These are phyloP conservation scores for Coelastrella sp. DNA, from an alignment of 139 green algal species.

Conservation along the genomic window DNA sequence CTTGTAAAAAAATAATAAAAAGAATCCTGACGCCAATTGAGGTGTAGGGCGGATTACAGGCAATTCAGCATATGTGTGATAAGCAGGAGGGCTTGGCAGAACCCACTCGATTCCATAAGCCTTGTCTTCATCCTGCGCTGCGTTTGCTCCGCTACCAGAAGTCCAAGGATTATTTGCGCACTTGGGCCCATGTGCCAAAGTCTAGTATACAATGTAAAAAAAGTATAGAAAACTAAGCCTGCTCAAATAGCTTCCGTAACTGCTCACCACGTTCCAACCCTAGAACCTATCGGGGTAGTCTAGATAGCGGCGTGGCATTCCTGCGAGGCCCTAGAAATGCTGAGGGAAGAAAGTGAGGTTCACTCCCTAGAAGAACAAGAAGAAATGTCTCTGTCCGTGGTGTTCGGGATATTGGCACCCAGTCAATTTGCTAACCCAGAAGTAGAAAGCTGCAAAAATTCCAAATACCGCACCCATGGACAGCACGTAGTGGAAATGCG, in stretches of 20 bases:
- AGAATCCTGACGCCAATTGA: slow-evolving; percentile 25
- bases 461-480: slow-evolving; percentile 82
- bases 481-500: slow-evolving; percentile 84
- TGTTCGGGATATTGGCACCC: slow-evolving; percentile 76
- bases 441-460: slow-evolving; percentile 82
- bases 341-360: slow-evolving; percentile 86
- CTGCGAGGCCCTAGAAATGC: slow-evolving; percentile 78
- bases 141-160: slow-evolving; percentile 45
- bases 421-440: slow-evolving; percentile 81
- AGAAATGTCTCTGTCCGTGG: slow-evolving; percentile 81
- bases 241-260: slow-evolving; percentile 81
- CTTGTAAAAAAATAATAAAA: slow-evolving; percentile 29
- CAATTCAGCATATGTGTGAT: slow-evolving; percentile 67
- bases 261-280: slow-evolving; percentile 77
- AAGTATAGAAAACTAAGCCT: slow-evolving; percentile 75
- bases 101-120: slow-evolving; percentile 74
- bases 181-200: slow-evolving; percentile 64
- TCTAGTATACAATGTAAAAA: slow-evolving; percentile 77
- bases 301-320: slow-evolving; percentile 81
- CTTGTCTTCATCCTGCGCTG: neutral
- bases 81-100: slow-evolving; percentile 66
- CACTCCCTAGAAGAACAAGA: slow-evolving; percentile 80
- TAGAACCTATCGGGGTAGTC: slow-evolving; percentile 82
- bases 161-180: slow-evolving; percentile 74
- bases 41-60: slow-evolving; percentile 34